phyloP scores from a whole-genome alignment of 164 flowering plant species.

The Macadamia integrifolia region DNA sequence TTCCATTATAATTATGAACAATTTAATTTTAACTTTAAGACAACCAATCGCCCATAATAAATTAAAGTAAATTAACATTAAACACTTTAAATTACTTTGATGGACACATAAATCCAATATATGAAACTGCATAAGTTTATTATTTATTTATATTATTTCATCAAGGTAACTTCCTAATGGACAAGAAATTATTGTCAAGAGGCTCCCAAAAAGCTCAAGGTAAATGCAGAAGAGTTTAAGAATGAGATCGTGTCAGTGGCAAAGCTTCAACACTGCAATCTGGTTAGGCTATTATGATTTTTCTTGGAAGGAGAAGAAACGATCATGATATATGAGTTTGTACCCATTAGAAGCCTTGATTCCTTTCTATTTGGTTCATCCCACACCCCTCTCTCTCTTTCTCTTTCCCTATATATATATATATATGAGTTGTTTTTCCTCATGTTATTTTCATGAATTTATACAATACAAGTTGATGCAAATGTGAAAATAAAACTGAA shows the following conservation, averaged over 20 bases:
- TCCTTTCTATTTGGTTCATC: slow-evolving; percentile 12
- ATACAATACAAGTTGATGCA: background rate
- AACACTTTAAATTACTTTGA: too few relatives aligned
- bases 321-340: slow-evolving; percentile 13
- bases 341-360: slow-evolving; percentile 16
- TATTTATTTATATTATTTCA: background rate
- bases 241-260: slow-evolving; percentile 12
- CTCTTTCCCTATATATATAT: background rate
- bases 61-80: too few relatives aligned
- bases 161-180: slow-evolving; percentile 17
- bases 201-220: slow-evolving; percentile 11
- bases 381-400: too few relatives aligned
- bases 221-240: slow-evolving; percentile 13
- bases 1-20: too few relatives aligned
- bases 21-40: too few relatives aligned
- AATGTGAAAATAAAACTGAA: background rate
- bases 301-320: slow-evolving; percentile 14
- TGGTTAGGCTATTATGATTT: slow-evolving; percentile 12
- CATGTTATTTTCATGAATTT: background rate
- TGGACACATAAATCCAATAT: too few relatives aligned
- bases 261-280: slow-evolving; percentile 20
- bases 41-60: too few relatives aligned
- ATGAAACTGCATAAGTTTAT: too few relatives aligned
- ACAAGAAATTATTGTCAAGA: slow-evolving; percentile 15
- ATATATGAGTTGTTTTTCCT: too few relatives aligned